Percentiles rank a stretch among this genome's conserved stretches.
phyloP scores from a whole-genome alignment of 345 rosid genomes.

The Dovyalis caffra region DNA sequence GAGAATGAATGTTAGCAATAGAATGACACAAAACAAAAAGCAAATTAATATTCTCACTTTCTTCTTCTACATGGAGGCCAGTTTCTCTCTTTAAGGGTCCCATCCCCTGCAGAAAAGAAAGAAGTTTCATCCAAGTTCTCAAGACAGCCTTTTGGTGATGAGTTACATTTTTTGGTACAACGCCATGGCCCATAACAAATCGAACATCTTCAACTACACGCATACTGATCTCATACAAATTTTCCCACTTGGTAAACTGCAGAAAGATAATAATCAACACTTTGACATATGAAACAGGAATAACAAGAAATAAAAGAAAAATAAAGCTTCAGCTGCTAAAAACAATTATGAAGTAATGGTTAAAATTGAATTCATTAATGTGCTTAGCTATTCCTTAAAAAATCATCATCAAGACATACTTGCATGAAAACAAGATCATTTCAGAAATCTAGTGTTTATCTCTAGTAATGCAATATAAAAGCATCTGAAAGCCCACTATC shows the following conservation, averaged over 20 bases:
- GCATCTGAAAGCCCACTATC: too few species aligned
- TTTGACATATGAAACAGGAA: slow-evolving; percentile 14
- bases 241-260: slow-evolving; percentile 70
- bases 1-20: slow-evolving; percentile 63
- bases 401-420: not conserved
- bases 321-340: not conserved
- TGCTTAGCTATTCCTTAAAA: not conserved
- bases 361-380: too few species aligned
- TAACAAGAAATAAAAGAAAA: slow-evolving; percentile 2
- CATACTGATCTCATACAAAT: slow-evolving; percentile 50
- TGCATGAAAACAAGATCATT: not conserved
- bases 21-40: slow-evolving; percentile 65
- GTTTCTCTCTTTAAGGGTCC: slow-evolving; percentile 83
- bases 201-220: slow-evolving; percentile 82
- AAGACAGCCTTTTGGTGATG: slow-evolving; percentile 56
- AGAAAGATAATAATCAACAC: slow-evolving; percentile 24
- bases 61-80: slow-evolving; percentile 70
- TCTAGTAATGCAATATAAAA: too few species aligned
- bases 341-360: not conserved
- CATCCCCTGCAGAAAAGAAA: slow-evolving; percentile 84
- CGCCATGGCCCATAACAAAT: slow-evolving; percentile 77
- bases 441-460: too few species aligned
- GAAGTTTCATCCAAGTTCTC: slow-evolving; percentile 75
- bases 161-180: slow-evolving; percentile 61
- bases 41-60: slow-evolving; percentile 51